Percentiles rank a stretch among this genome's conserved stretches.
Conservation (phyloP, 2,329 filamentous ascomycete species). For the Claviceps capensis region DNA sequence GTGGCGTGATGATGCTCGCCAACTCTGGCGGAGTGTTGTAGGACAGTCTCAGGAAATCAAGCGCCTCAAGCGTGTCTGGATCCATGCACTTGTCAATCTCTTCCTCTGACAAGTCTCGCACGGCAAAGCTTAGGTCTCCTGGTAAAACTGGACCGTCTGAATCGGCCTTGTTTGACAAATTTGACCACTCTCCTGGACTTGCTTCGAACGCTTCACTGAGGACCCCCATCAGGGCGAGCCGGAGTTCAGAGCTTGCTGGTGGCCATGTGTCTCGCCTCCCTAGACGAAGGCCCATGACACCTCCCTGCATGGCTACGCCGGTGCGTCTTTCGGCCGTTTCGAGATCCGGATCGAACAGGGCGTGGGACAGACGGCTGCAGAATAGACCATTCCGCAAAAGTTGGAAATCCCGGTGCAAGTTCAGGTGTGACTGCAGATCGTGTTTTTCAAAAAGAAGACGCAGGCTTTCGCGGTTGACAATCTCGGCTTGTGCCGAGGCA, state of each 20-base stretch:
- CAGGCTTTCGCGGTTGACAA: slow-evolving; percentile 67
- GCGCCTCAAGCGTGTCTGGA: slow-evolving; percentile 65
- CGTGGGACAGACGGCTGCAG: slow-evolving; percentile 62
- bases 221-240: slow-evolving; percentile 75
- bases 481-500: slow-evolving; percentile 56
- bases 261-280: slow-evolving; percentile 79
- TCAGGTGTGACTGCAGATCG: slow-evolving; percentile 56
- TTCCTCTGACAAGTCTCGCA: slow-evolving; percentile 63
- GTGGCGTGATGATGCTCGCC: slow-evolving; percentile 56
- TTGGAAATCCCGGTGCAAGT: slow-evolving; percentile 66
- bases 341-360: slow-evolving; percentile 73
- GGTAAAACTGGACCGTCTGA: slow-evolving; percentile 35
- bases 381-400: slow-evolving; percentile 78
- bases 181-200: slow-evolving; percentile 8
- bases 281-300: slow-evolving; percentile 68
- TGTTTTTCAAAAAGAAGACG: slow-evolving; percentile 62
- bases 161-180: slow-evolving; percentile 13
- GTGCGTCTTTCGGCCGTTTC: slow-evolving; percentile 62
- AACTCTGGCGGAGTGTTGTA: slow-evolving; percentile 67
- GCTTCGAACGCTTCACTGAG: slow-evolving; percentile 57
- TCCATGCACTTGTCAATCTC: slow-evolving; percentile 79
- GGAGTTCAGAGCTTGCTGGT: slow-evolving; percentile 84
- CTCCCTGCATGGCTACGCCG: slow-evolving; percentile 54
- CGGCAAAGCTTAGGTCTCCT: slow-evolving; percentile 65
- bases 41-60: slow-evolving; percentile 84